A percentile compares a stretch with the other conserved stretches of the same genome.
These are phyloP conservation scores for Cyanodermella asteris DNA, from an alignment of 2,329 filamentous ascomycete species.

Conservation along the genomic window DNA sequence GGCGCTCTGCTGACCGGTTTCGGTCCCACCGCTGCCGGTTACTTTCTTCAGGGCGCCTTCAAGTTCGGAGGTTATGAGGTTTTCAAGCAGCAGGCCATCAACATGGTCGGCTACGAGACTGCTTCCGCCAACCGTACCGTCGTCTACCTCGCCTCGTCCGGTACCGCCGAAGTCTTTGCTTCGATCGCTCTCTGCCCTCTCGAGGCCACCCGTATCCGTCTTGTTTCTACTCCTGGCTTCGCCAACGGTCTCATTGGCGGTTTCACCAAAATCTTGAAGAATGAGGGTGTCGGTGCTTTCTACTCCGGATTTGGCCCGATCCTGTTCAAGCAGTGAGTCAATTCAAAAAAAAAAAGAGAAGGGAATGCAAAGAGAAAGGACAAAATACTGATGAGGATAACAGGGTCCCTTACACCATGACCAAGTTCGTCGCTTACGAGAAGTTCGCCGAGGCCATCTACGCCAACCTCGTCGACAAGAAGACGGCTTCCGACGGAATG, in stretches of 20 bases:
- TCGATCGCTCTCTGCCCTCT: slow-evolving; percentile 60
- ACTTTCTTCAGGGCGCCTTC: slow-evolving; percentile 85
- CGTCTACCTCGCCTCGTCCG: slow-evolving; percentile 52
- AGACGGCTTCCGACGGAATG: slow-evolving; percentile 39
- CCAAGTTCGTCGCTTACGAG: slow-evolving; percentile 89
- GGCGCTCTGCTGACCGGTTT: slow-evolving; percentile 68
- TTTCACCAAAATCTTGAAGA: slow-evolving; percentile 63
- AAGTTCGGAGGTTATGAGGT: slow-evolving; percentile 92
- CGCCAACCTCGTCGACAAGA: slow-evolving; percentile 48
- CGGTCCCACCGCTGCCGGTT: slow-evolving; percentile 69
- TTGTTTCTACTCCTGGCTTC: slow-evolving; percentile 72
- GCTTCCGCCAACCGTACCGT: slow-evolving; percentile 59
- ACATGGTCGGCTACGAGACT: slow-evolving; percentile 53
- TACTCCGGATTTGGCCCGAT: slow-evolving; percentile 83
- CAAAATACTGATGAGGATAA: slow-evolving; percentile 4
- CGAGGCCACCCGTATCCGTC: slow-evolving; percentile 81
- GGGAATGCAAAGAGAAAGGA: background rate
- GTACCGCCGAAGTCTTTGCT: slow-evolving; percentile 41
- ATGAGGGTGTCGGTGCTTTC: slow-evolving; percentile 67
- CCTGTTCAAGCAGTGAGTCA: slow-evolving; percentile 55
- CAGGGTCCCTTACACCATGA: slow-evolving; percentile 84
- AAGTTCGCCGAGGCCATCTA: slow-evolving; percentile 62
- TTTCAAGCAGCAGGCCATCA: slow-evolving; percentile 85
- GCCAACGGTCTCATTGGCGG: slow-evolving; percentile 59
- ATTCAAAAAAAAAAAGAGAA: background rate